Evolutionary conservation across 192 early-diverging fungal genomes (phyloP), one percentile per base, ranked within the genome.

Genomic region (Haplosporangium gracile): DNA sequence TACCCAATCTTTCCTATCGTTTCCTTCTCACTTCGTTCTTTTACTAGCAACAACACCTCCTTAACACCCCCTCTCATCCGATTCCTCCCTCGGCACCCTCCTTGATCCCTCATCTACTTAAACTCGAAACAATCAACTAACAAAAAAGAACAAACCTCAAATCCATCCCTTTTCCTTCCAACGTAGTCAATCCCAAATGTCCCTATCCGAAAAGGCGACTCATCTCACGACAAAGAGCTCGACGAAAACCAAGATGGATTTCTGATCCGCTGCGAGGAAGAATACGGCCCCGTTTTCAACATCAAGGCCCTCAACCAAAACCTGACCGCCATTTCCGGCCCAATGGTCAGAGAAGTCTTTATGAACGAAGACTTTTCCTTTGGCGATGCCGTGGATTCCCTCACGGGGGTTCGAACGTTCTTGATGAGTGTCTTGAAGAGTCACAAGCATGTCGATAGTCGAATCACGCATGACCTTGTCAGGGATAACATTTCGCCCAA

Each of bases 401-500:
- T 81, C 4, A 86, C 79, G 4, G 84, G 79, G 0, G 49, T 86
- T 6, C 51, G 47, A n/a, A n/a, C 70, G 6, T 86, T 86, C 49
- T 15, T 47, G 1, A 32, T 24, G 4, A 74, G 75, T 32, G 32
- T 86, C 3, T 15, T 77, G 29, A 86, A 86, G 45, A 81, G 75
- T 16, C 75, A 80, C 22, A 49, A 68, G 34, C 55, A 74, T 16
- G n/a, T 29, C 0, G 82, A 81, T 47, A 81, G 45, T n/a, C 43
- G 71, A 0, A 24, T 51, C 2, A 32, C 42, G 22, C 88, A 84
- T 39, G 79, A 76, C 5, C 16, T 85, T n/a, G 68, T 90, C 13
- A 45, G 84, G 1, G 86, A 89, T 36, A 68, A 82, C 11, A 51
- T 90, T 34, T 84, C 84, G 2, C 90, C 90, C 0, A 85, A 84